Base-by-base conservation (phyloP, 2,329 filamentous ascomycete species). In the Diaporthe sp. region DNA sequence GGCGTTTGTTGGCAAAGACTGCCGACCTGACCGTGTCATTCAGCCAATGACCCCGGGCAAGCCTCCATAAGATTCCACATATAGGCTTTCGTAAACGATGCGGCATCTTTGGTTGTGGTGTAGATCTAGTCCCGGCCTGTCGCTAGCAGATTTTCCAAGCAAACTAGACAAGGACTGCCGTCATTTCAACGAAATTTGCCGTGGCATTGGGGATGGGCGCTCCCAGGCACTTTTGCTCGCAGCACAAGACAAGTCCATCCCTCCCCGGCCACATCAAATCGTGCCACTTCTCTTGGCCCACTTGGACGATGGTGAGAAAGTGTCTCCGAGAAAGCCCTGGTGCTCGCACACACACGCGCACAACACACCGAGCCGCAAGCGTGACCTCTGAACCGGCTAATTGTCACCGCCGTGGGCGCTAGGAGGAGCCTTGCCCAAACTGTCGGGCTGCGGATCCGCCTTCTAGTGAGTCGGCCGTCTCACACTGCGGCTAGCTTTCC, bases 111-210 rank as follows among this genome's bases (percentile, higher is more conserved):
- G 62, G 44, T 25, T 37, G n/a, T 68, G 46, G 46, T 51, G 62
- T 53, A 68, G 46, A 68, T 68, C 46, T 68, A 53, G 62, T 39
- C 62, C 31, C 31, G 19, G 34, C 46, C 34, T 28, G 65, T 70
- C 49, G 65, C 65, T 70, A 70, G 65, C 65, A 70, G 46, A 55
- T 55, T 55, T 53, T 55, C 65, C 65, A 70, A 55, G 65, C 46
- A 70, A 13, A 55, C 49, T 70, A 55, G 65, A 70, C 65, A 28
- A 25, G 49, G 65, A 55, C 65, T 55, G 44, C 65, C 65, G 65
- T 68, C 65, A 70, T 70, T 22, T 55, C 65, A 39, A 70, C 65
- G 65, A 70, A 70, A 70, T 70, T 42, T 70, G 49, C 65, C 65
- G n/a, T 70, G 65, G 42, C 46, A 39, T 9, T 55, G 15, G 49